Conservation (phyloP, 768 basidiomycete genomes). For the Cytidiella melzeri region DNA sequence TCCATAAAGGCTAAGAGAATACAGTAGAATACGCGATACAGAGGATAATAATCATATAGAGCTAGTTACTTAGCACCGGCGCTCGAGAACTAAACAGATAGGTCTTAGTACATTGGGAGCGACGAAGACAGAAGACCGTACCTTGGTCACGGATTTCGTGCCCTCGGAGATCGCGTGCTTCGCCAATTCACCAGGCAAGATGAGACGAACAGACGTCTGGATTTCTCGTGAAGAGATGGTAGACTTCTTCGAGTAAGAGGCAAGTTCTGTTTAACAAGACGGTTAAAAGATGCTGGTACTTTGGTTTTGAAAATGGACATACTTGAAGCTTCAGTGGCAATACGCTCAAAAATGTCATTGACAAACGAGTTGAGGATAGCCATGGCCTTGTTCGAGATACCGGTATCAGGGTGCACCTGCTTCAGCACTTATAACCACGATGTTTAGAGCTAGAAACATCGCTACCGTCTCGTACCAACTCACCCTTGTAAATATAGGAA, state of each 20-base stretch:
- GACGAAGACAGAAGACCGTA: conserved; percentile 8
- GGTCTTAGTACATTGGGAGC: neutral
- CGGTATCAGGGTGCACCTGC: conserved; percentile 97
- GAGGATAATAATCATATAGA: neutral
- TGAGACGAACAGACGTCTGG: conserved; percentile 91
- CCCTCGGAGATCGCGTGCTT: conserved; percentile 99
- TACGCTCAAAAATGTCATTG: conserved; percentile 91
- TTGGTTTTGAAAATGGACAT: conserved; percentile 25
- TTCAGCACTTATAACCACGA: conserved; percentile 60
- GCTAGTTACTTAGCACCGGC: conserved; percentile 23
- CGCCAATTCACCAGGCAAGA: conserved; percentile 94
- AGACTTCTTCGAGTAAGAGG: conserved; percentile 97
- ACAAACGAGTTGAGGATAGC: conserved; percentile 89
- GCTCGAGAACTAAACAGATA: conserved; percentile 21
- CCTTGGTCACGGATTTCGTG: conserved; percentile 67
- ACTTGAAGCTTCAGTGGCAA: conserved; percentile 88
- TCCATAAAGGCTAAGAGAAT: neutral
- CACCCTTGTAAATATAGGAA: conserved; percentile 93
- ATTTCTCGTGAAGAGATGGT: conserved; percentile 99
- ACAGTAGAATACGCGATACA: neutral
- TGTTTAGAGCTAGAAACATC: conserved; percentile 6
- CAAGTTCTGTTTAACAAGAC: conserved; percentile 82
- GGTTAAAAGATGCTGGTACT: neutral
- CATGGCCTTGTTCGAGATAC: conserved; percentile 98
- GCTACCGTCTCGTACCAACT: conserved; percentile 14